These are phyloP conservation scores for Botrytis fabae DNA, from an alignment of 2,329 filamentous ascomycete species.

Conservation along the genomic window DNA sequence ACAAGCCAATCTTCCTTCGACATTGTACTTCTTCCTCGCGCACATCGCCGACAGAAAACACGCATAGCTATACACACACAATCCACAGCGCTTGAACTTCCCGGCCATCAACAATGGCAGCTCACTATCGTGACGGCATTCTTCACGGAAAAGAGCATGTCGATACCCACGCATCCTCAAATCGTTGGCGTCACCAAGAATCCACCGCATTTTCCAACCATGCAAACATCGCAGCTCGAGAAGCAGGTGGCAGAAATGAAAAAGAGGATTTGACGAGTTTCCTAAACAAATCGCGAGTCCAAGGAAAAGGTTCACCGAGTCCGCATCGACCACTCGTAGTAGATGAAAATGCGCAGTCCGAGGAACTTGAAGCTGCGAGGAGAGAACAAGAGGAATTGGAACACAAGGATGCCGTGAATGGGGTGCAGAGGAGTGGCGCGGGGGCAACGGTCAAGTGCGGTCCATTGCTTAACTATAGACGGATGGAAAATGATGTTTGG, in stretches of 20 bases:
- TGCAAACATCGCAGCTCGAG: slow-evolving; percentile 41
- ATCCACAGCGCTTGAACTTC: too few relatives aligned
- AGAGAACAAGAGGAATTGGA: slow-evolving; percentile 18
- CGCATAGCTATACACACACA: not conserved
- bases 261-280: slow-evolving; percentile 57
- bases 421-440: slow-evolving; percentile 22
- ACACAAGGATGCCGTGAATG: slow-evolving; percentile 20
- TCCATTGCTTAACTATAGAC: slow-evolving; percentile 75
- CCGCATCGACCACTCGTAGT: slow-evolving; percentile 51
- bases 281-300: slow-evolving; percentile 55
- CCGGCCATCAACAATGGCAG: slow-evolving; percentile 32
- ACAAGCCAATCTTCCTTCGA: not conserved
- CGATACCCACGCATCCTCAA: slow-evolving; percentile 58
- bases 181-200: slow-evolving; percentile 64
- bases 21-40: not conserved
- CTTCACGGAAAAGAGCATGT: slow-evolving; percentile 35
- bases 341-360: slow-evolving; percentile 31
- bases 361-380: slow-evolving; percentile 15
- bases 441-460: slow-evolving; percentile 66
- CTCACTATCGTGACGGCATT: slow-evolving; percentile 30
- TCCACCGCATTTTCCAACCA: slow-evolving; percentile 52
- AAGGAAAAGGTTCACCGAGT: slow-evolving; percentile 30
- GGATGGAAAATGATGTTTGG: slow-evolving; percentile 71
- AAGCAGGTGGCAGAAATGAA: slow-evolving; percentile 45
- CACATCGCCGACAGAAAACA: not conserved